phyloP scores from a whole-genome alignment of 1,284 basidiomycete species.

The Wolfiporia cocos region DNA sequence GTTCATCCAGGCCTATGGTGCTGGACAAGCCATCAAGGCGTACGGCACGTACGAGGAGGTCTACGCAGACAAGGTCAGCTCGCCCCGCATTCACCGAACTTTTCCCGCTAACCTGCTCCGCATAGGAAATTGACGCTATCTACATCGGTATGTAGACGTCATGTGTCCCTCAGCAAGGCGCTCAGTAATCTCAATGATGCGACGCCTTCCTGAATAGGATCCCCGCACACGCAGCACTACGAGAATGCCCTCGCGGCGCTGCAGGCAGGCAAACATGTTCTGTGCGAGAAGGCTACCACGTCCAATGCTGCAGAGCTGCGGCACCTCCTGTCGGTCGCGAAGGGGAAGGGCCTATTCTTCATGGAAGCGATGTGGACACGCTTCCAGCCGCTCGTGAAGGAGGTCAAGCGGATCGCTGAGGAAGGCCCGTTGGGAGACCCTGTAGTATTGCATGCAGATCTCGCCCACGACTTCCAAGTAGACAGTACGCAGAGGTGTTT shows the following conservation, averaged over 20 bases:
- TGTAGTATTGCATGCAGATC: slow-evolving; percentile 61
- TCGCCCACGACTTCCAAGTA: slow-evolving; percentile 68
- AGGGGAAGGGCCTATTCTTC: slow-evolving; percentile 74
- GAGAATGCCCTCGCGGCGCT: slow-evolving; percentile 73
- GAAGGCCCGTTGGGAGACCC: slow-evolving; percentile 58
- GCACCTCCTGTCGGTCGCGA: slow-evolving; percentile 67
- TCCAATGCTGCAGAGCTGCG: slow-evolving; percentile 59
- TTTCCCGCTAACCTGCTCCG: not conserved
- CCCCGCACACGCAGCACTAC: slow-evolving; percentile 86
- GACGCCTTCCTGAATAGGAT: slow-evolving; percentile 39
- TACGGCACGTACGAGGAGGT: slow-evolving; percentile 79
- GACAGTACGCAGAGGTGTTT: slow-evolving; percentile 45
- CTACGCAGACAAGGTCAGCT: slow-evolving; percentile 58
- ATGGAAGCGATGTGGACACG: slow-evolving; percentile 88
- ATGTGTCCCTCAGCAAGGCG: too few relatives aligned
- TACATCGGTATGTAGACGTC: slow-evolving; percentile 68
- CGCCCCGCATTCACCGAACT: not conserved
- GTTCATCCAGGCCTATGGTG: slow-evolving; percentile 56
- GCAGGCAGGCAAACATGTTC: slow-evolving; percentile 78
- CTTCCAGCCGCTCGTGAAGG: slow-evolving; percentile 67
- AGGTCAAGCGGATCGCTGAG: slow-evolving; percentile 60
- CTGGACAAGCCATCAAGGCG: slow-evolving; percentile 51
- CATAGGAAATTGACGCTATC: slow-evolving; percentile 69
- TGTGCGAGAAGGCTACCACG: slow-evolving; percentile 82
- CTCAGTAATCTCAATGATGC: not conserved